A percentile compares a stretch with the other conserved stretches of the same genome.
Conservation (phyloP, 495 filamentous ascomycete species). For the Trichoderma orchidacearum region DNA sequence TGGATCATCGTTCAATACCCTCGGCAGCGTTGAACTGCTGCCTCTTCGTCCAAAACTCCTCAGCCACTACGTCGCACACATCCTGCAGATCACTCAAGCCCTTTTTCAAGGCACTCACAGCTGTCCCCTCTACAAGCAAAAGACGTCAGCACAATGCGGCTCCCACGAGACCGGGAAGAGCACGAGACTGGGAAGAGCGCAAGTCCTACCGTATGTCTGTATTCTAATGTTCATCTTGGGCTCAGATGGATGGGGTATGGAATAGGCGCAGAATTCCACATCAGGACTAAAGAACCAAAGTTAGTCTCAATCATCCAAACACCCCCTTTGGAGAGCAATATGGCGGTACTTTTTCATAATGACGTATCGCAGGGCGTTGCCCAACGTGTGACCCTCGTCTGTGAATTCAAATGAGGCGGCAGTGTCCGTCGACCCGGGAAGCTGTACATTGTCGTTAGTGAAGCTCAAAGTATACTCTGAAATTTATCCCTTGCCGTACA, state of each 20-base stretch:
- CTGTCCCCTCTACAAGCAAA: conserved; percentile 48
- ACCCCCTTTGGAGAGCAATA: conserved; percentile 6
- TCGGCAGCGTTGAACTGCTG: neutral
- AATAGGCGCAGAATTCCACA: conserved; percentile 96
- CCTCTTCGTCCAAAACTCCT: conserved; percentile 51
- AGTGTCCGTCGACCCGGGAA: conserved; percentile 56
- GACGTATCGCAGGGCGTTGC: conserved; percentile 84
- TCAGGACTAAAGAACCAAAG: conserved; percentile 55
- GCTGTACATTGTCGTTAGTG: conserved; percentile 21
- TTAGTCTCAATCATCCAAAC: neutral
- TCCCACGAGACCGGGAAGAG: neutral
- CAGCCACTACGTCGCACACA: conserved; percentile 79
- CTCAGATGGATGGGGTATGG: conserved; percentile 94
- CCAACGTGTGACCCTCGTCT: conserved; percentile 86
- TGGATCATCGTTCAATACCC: neutral
- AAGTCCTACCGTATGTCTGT: conserved; percentile 74
- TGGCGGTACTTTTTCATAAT: conserved; percentile 99
- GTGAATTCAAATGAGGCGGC: conserved; percentile 73
- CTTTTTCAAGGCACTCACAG: conserved; percentile 75
- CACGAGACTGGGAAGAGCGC: neutral
- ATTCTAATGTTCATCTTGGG: conserved; percentile 93
- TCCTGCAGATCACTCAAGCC: conserved; percentile 78
- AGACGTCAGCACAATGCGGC: neutral
- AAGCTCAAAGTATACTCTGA: conserved; percentile 16
- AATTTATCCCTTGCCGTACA: conserved; percentile 23